Evolutionary conservation across 177 flowering plant genomes (phyloP).

Genomic region (Vitis hybrid): DNA sequence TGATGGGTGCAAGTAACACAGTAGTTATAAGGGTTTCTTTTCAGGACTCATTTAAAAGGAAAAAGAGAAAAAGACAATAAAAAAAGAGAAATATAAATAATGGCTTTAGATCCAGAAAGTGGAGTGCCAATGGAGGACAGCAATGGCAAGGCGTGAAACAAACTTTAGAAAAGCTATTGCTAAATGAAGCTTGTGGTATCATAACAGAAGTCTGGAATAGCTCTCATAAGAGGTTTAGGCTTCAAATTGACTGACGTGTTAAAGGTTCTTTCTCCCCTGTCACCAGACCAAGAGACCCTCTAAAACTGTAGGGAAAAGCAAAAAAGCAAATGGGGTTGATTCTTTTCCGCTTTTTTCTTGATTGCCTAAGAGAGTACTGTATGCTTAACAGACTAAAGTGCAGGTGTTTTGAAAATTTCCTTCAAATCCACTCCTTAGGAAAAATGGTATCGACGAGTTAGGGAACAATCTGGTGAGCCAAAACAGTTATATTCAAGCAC

Average conservation of each 20-base stretch:
- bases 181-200: slow-evolving; percentile 10
- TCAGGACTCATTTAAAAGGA: too few species aligned
- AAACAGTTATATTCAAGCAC: too few species aligned
- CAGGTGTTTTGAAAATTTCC: background rate
- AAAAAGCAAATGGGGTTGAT: slow-evolving; percentile 3
- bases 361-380: background rate
- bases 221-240: background rate
- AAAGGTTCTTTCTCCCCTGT: background rate
- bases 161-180: background rate
- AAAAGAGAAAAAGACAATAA: too few species aligned
- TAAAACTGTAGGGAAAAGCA: slow-evolving; percentile 1
- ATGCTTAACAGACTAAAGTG: slow-evolving; percentile 1
- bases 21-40: too few species aligned
- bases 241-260: background rate
- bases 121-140: too few species aligned
- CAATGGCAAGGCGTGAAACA: too few species aligned
- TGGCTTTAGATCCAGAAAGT: too few species aligned
- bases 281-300: background rate
- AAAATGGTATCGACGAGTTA: background rate
- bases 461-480: too few species aligned
- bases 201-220: background rate
- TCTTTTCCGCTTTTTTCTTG: background rate
- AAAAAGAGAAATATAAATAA: too few species aligned
- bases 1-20: too few species aligned
- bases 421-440: background rate